These are phyloP conservation scores for Solanum sejunctum DNA, from an alignment of 257 asterid species.

Conservation along the genomic window DNA sequence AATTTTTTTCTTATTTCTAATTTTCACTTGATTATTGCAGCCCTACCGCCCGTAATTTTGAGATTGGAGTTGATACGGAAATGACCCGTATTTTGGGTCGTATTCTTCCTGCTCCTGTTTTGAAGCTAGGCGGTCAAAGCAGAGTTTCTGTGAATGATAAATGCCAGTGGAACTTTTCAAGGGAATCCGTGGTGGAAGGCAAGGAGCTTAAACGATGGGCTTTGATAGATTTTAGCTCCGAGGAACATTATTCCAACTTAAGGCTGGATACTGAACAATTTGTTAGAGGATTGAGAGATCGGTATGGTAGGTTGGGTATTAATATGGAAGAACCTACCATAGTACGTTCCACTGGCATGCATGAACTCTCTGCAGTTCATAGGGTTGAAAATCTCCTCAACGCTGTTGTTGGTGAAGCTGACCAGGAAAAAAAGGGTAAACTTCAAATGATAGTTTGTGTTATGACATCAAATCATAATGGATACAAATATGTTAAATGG, in stretches of 20 bases:
- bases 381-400: slow-evolving; percentile 23
- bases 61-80: slow-evolving; percentile 16
- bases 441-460: slow-evolving; percentile 50
- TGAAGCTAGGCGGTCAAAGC: slow-evolving; percentile 30
- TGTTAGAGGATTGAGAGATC: slow-evolving; percentile 19
- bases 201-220: slow-evolving; percentile 52
- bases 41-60: slow-evolving; percentile 22
- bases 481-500: slow-evolving; percentile 58
- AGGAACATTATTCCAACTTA: neutral
- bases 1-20: neutral
- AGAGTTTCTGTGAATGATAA: slow-evolving; percentile 22
- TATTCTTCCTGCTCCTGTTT: slow-evolving; percentile 39
- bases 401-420: slow-evolving; percentile 13
- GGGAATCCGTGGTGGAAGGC: slow-evolving; percentile 29
- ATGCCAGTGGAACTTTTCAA: slow-evolving; percentile 58
- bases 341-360: slow-evolving; percentile 8
- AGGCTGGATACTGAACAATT: neutral
- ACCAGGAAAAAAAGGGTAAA: neutral
- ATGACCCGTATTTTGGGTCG: slow-evolving; percentile 53
- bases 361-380: slow-evolving; percentile 10
- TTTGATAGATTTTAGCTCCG: slow-evolving; percentile 32
- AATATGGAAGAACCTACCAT: slow-evolving; percentile 28
- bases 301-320: slow-evolving; percentile 24
- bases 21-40: slow-evolving; percentile 11
- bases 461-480: slow-evolving; percentile 31